These are phyloP conservation scores for Colletotrichum orchidophilum DNA, from an alignment of 2,329 filamentous ascomycete genomes.

Conservation along the genomic window DNA sequence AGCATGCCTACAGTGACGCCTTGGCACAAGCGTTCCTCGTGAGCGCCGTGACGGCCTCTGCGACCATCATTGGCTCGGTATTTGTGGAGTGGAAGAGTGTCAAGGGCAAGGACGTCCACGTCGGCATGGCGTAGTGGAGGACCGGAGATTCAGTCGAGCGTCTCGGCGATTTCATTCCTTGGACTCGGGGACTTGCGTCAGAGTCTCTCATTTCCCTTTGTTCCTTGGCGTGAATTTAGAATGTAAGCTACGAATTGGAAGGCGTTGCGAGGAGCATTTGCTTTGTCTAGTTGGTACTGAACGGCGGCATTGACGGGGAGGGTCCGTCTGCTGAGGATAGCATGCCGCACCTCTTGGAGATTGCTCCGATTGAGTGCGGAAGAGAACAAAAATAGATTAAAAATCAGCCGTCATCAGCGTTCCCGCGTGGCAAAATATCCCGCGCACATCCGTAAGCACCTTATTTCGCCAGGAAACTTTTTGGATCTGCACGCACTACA, in stretches of 20 bases:
- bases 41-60: conserved; percentile 53
- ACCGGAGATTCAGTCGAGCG: not conserved
- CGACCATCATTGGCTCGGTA: conserved; percentile 53
- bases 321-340: not conserved
- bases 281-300: not conserved
- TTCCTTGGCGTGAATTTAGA: not conserved
- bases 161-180: not conserved
- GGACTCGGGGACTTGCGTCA: no score
- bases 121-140: not conserved
- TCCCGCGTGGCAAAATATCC: not conserved
- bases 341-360: not conserved
- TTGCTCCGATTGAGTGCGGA: not conserved
- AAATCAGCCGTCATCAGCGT: not conserved
- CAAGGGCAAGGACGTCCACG: conserved; percentile 60
- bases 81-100: conserved; percentile 65
- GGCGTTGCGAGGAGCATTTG: not conserved
- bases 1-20: conserved; percentile 55
- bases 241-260: not conserved
- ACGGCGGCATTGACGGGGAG: not conserved
- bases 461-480: not conserved
- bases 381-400: not conserved
- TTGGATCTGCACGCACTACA: not conserved
- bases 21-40: conserved; percentile 54
- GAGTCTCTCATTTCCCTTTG: not conserved
- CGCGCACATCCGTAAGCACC: not conserved